Evolutionary conservation across 2,329 filamentous ascomycete species (phyloP), one percentile per base, ranked within the genome.

Genomic region (Fusarium lyarnte): DNA sequence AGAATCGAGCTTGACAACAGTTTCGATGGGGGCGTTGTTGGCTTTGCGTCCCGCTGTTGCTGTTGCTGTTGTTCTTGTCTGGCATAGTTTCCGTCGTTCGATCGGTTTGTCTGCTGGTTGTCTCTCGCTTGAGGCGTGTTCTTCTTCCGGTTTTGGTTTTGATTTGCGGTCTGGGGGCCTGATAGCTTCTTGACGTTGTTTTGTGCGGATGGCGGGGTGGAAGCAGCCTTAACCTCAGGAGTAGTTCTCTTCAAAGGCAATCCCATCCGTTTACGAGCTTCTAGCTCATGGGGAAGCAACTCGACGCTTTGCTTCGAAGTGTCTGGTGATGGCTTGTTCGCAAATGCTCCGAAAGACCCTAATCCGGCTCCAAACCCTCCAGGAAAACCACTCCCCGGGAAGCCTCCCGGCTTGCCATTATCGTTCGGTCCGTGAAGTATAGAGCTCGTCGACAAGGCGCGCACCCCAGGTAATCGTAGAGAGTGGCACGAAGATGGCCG

Each of bases 251-350:
- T 66, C 25, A 70, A 57, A 31, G 69, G 58, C 13, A 73, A 43
- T 27, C 76, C 69, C 55, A 78, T 76, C 53, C 74, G 78, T 55
- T 77, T 59, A 14, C 81, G 80, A 39, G 83, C 83, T 41, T 79
- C 78, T n/a, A 73, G 53, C 61, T 84, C 83, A 49, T 84, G 82
- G 6, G 82, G 83, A 10, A 84, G 78, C 41, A 84, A 74, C 4
- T 74, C 75, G 8, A 59, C 47, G 6, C 60, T 25, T n/a, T 17
- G 47, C 38, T 63, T 46, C 33, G 51, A 51, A 11, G 23, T 27
- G 6, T 67, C 55, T 10, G 55, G n/a, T 10, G 53, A 52, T 21
- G 69, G 27, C 55, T 66, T 60, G 58, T 63, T 70, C 55, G 72
- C 59, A 66, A 75, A 80, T 58, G 62, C 71, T 33, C 61, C 79